Conservation (phyloP, 1,139 yeast species). For the Hansenula sp. region DNA sequence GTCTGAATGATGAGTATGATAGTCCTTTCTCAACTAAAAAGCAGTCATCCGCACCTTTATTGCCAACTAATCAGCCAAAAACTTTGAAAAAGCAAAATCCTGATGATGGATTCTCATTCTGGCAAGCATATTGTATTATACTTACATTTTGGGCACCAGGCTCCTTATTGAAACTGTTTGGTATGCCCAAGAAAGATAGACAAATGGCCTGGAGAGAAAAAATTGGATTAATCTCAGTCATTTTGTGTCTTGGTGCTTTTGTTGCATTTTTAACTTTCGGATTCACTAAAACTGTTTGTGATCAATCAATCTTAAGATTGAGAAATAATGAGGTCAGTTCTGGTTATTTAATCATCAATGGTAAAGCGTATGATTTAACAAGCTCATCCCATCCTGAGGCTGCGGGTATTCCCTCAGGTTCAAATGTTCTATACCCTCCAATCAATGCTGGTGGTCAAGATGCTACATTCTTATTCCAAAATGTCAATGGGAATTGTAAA, state of each 20-base stretch:
- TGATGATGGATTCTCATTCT: slow-evolving; percentile 44
- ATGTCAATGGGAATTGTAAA: slow-evolving; percentile 91
- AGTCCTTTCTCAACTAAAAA: slow-evolving; percentile 11
- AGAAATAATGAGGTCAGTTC: slow-evolving; percentile 52
- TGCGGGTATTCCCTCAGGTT: slow-evolving; percentile 63
- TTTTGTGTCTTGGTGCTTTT: slow-evolving; percentile 67
- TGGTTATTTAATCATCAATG: slow-evolving; percentile 74
- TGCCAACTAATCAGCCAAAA: slow-evolving; percentile 2
- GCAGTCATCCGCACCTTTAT: not conserved
- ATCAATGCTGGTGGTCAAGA: slow-evolving; percentile 86
- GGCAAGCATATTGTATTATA: slow-evolving; percentile 78
- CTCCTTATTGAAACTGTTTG: slow-evolving; percentile 65
- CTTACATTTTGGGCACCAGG: slow-evolving; percentile 93
- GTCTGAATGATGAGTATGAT: slow-evolving; percentile 55
- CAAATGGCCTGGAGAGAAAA: slow-evolving; percentile 98
- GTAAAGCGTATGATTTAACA: slow-evolving; percentile 72
- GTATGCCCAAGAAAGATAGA: slow-evolving; percentile 73
- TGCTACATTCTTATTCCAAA: slow-evolving; percentile 86
- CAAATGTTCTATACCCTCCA: slow-evolving; percentile 81
- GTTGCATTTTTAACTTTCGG: slow-evolving; percentile 91
- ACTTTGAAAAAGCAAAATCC: slow-evolving; percentile 14
- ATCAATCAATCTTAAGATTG: slow-evolving; percentile 44
- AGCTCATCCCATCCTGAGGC: slow-evolving; percentile 76
- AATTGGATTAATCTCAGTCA: slow-evolving; percentile 76
- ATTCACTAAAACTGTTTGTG: slow-evolving; percentile 82